Evolutionary conservation across 2,329 filamentous ascomycete species (phyloP), one percentile per base, ranked within the genome.

Genomic region (Aspergillus sp.): DNA sequence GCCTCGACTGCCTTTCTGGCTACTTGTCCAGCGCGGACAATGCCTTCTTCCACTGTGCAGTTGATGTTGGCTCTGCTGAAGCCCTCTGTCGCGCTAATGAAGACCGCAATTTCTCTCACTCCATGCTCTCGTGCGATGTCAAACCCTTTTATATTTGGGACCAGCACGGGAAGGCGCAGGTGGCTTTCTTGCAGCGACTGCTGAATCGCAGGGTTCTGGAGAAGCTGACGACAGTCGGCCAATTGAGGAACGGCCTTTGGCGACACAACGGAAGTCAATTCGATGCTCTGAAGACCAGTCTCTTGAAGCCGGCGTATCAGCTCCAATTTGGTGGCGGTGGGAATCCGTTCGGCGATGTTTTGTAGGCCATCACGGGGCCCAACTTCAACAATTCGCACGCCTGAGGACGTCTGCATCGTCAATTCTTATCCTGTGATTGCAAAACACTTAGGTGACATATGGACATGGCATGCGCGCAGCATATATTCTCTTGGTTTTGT

Each of bases 221-320:
- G 49, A 1, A 72, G 49, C 14, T 63, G 52, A 13, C 63, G 63
- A 53, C 65, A 67, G 42, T 72, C 70, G 4, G 68, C 64, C 44
- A 90, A 84, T 78, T 94, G 91, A 3, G 91, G 90, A 46, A 92
- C 86, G 83, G 88, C 92, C 82, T 89, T 91, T 1, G 90, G 88
- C 44, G 88, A 83, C 7, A 95, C 90, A 65, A 95, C 91, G 1
- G 88, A 89, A 1, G 89, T 91, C 17, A 88, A 86, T 70, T 95
- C 90, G 56, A 95, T 93, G 3, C 85, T 85, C 5, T 76, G 75
- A 38, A 94, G 69, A 0, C 90, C 90, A 0, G 88, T 88, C 57
- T 76, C 75, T 31, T 85, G 83, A 55, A 95, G 75, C 54, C 83
- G 78, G 60, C 86, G 80, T 34, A 95, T 88, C 49, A 95, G 72